Evolutionary conservation across 768 basidiomycete species (phyloP).

Genomic region (Hirschioporus abietinus): DNA sequence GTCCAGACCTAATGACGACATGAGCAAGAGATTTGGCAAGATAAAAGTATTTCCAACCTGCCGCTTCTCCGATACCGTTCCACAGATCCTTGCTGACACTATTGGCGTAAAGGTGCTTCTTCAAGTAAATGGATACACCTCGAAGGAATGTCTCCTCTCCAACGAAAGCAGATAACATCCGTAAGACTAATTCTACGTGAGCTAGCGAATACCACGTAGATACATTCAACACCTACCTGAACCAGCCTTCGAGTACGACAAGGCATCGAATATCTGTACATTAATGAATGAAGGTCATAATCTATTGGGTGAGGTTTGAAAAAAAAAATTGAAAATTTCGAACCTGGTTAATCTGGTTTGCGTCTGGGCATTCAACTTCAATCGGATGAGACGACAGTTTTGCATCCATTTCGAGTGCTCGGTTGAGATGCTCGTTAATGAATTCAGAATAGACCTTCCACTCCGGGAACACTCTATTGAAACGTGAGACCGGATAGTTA

Average conservation of each 20-base stretch:
- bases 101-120: constrained; percentile 80
- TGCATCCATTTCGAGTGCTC: constrained; percentile 79
- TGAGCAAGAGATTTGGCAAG: neutral
- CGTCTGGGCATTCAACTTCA: constrained; percentile 85
- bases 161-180: constrained; percentile 87
- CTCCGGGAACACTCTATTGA: constrained; percentile 67
- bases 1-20: constrained; percentile 43
- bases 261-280: constrained; percentile 78
- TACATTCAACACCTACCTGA: constrained; percentile 42
- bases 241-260: constrained; percentile 83
- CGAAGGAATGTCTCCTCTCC: constrained; percentile 85
- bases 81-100: constrained; percentile 84
- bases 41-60: constrained; percentile 31
- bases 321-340: neutral
- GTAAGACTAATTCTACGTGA: constrained; percentile 51
- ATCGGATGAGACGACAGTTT: constrained; percentile 89
- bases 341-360: constrained; percentile 77
- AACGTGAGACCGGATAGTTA: constrained; percentile 6
- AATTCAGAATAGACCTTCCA: constrained; percentile 84
- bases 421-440: constrained; percentile 67
- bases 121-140: constrained; percentile 89
- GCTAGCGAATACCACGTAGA: neutral
- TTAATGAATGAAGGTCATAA: neutral
- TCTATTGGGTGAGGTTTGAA: neutral
- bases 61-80: constrained; percentile 75